Evolutionary conservation across 1,284 basidiomycete species (phyloP).

Genomic region (Tausonia pullulans): DNA sequence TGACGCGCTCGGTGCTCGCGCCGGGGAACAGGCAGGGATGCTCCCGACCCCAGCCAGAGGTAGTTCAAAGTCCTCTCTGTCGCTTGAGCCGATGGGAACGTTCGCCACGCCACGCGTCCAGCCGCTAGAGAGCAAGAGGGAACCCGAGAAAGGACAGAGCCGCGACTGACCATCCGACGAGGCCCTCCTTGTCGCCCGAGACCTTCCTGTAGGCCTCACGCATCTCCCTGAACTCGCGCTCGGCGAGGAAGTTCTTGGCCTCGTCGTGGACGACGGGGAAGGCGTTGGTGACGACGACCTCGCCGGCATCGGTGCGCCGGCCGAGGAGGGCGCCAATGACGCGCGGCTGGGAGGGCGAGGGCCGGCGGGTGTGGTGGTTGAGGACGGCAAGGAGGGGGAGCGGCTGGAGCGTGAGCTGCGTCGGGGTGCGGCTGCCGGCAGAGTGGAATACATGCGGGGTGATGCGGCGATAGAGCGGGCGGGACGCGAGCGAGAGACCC

Average conservation of each 20-base stretch:
- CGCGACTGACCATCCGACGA: slow-evolving; percentile 42
- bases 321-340: slow-evolving; percentile 96
- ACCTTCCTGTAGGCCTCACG: slow-evolving; percentile 28
- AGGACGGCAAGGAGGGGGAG: slow-evolving; percentile 89
- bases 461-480: no score
- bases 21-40: no score
- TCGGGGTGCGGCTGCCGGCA: slow-evolving; percentile 50
- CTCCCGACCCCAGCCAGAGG: no score
- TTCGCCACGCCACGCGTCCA: no score
- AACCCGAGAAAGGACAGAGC: slow-evolving; percentile 51
- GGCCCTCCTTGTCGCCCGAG: slow-evolving; percentile 32
- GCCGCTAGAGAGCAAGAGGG: slow-evolving; percentile 23
- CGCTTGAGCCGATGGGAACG: no score
- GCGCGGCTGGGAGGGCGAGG: slow-evolving; percentile 59
- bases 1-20: no score
- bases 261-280: slow-evolving; percentile 89
- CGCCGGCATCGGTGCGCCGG: slow-evolving; percentile 57
- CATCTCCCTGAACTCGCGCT: slow-evolving; percentile 84
- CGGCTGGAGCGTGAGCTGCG: slow-evolving; percentile 74
- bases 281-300: slow-evolving; percentile 61
- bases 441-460: not conserved
- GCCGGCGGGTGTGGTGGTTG: slow-evolving; percentile 90
- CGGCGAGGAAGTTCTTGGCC: slow-evolving; percentile 90
- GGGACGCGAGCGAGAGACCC: not conserved
- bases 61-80: no score